Conservation (phyloP, 805 yeast genomes). For the Candida montana region DNA sequence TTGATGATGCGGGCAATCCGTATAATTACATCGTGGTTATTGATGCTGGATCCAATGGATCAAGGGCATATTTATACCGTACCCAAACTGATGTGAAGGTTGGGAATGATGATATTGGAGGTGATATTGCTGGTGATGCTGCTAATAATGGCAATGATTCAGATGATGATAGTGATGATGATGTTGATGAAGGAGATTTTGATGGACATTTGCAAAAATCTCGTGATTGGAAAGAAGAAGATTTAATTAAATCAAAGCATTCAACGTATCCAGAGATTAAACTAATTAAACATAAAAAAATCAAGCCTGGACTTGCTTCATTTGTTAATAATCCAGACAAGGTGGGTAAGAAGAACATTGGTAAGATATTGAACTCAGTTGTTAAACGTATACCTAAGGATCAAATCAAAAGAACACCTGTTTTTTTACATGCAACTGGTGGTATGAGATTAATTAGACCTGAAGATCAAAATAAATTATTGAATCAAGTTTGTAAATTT, state of each 20-base stretch:
- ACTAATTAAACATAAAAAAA: conserved; percentile 16
- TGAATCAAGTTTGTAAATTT: conserved; percentile 46
- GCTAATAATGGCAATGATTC: not conserved
- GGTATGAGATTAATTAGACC: conserved; percentile 59
- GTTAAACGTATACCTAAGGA: conserved; percentile 50
- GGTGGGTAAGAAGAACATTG: conserved; percentile 48
- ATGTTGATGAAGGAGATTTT: not conserved
- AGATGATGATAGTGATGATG: conserved; percentile 1
- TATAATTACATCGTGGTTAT: conserved; percentile 56
- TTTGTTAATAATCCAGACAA: conserved; percentile 43
- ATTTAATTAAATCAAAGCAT: no score
- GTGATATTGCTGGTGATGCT: not conserved
- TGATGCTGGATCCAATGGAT: conserved; percentile 65
- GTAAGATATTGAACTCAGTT: conserved; percentile 43
- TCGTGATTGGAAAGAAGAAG: conserved; percentile 9
- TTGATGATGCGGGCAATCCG: conserved; percentile 40
- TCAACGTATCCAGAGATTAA: conserved; percentile 14
- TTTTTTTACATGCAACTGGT: conserved; percentile 66
- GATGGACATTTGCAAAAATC: not conserved
- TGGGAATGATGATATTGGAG: not conserved
- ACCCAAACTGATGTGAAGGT: conserved; percentile 7
- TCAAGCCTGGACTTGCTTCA: conserved; percentile 54
- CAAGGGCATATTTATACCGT: conserved; percentile 54
- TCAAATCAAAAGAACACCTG: conserved; percentile 59
- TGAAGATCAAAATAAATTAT: conserved; percentile 40